Conservation (phyloP, 768 basidiomycete species). For the Mycena chlorophos region DNA sequence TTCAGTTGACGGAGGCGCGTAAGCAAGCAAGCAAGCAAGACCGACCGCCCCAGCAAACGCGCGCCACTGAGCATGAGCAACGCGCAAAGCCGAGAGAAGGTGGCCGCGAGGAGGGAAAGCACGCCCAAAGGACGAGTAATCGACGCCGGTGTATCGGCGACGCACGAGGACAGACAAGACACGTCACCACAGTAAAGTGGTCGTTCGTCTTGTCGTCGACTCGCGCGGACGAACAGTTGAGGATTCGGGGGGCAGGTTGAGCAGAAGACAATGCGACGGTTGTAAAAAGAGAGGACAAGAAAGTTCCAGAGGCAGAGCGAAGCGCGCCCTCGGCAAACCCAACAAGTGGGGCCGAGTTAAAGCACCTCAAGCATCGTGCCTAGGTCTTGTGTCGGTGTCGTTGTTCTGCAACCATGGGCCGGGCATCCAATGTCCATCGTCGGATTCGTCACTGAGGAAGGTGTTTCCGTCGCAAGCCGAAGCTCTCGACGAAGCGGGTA, state of each 20-base stretch:
- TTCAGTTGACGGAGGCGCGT: constrained; percentile 3
- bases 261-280: constrained; percentile 41
- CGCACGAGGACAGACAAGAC: constrained; percentile 51
- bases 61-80: constrained; percentile 11
- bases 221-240: constrained; percentile 57
- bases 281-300: constrained; percentile 56
- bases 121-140: too few relatives aligned
- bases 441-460: too few relatives aligned
- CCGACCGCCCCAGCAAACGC: constrained; percentile 2
- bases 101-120: too few relatives aligned
- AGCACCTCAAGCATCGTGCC: constrained; percentile 54
- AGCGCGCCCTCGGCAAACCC: constrained; percentile 53
- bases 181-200: constrained; percentile 82
- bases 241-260: constrained; percentile 50
- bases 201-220: too few relatives aligned
- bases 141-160: constrained; percentile 72
- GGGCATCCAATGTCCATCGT: constrained; percentile 55
- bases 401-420: constrained; percentile 49
- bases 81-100: constrained; percentile 31
- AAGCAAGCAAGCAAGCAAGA: background rate
- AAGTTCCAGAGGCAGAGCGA: constrained; percentile 53
- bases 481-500: constrained; percentile 20
- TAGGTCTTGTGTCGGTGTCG: constrained; percentile 74
- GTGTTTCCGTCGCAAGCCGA: too few relatives aligned
- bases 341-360: constrained; percentile 48